Conservation (phyloP, 2,329 filamentous ascomycete genomes). For the Phaeoacremonium minimum region DNA sequence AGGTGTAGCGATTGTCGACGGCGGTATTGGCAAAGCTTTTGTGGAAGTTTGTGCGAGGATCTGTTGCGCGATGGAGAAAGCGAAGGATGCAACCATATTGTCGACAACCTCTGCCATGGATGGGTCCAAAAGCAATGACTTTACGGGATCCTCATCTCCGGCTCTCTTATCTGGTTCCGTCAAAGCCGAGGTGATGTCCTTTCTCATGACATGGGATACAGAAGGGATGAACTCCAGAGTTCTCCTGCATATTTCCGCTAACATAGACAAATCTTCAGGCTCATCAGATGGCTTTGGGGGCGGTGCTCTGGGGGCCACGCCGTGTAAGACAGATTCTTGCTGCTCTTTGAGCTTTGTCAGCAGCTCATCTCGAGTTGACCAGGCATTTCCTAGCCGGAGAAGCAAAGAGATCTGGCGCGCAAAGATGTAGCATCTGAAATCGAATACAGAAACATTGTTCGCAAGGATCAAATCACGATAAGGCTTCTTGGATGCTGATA, state of each 20-base stretch:
- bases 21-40: slow-evolving; percentile 61
- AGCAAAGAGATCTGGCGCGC: slow-evolving; percentile 80
- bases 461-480: slow-evolving; percentile 90
- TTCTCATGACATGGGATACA: slow-evolving; percentile 73
- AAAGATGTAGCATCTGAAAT: slow-evolving; percentile 93
- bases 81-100: slow-evolving; percentile 73
- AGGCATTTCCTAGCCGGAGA: slow-evolving; percentile 74
- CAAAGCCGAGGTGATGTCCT: slow-evolving; percentile 68
- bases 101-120: slow-evolving; percentile 55
- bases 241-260: slow-evolving; percentile 83
- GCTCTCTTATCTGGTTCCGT: slow-evolving; percentile 30
- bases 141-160: slow-evolving; percentile 21
- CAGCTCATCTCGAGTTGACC: slow-evolving; percentile 58
- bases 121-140: slow-evolving; percentile 20
- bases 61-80: slow-evolving; percentile 71
- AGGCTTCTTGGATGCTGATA: slow-evolving; percentile 65
- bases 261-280: slow-evolving; percentile 68
- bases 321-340: slow-evolving; percentile 52
- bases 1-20: slow-evolving; percentile 43
- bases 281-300: slow-evolving; percentile 51
- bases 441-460: slow-evolving; percentile 93
- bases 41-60: slow-evolving; percentile 72
- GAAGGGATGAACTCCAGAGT: slow-evolving; percentile 80
- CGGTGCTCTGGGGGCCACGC: slow-evolving; percentile 48
- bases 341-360: slow-evolving; percentile 59